These are phyloP conservation scores for Colletotrichum tanaceti DNA, from an alignment of 2,329 filamentous ascomycete species.

Conservation along the genomic window DNA sequence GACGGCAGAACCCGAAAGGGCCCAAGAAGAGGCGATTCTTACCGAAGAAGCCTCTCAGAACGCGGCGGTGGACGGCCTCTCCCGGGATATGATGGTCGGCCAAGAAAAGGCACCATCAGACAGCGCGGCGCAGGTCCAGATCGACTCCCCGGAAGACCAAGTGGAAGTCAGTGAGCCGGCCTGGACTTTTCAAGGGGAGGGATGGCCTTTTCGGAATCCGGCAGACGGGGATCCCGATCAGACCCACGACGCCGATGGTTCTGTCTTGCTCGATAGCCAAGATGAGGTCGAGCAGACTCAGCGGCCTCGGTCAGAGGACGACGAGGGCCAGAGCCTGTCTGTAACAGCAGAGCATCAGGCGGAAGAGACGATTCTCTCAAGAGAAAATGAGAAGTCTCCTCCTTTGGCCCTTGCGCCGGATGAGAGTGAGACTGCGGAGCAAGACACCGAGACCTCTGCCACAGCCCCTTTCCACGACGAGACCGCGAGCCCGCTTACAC, in stretches of 20 bases:
- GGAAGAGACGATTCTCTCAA: neutral
- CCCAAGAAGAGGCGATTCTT: neutral
- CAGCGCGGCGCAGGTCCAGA: slow-evolving; percentile 49
- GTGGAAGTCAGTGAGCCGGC: slow-evolving; percentile 35
- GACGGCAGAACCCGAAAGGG: neutral
- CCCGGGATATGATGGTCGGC: neutral
- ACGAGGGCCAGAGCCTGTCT: neutral
- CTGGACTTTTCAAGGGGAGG: slow-evolving; percentile 29
- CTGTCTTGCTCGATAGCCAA: neutral
- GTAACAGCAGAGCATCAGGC: neutral
- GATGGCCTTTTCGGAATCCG: neutral
- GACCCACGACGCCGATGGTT: neutral
- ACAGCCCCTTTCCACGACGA: neutral
- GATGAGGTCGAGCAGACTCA: neutral
- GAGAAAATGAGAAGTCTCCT: neutral
- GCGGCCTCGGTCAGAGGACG: neutral
- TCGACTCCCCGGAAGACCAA: slow-evolving; percentile 41
- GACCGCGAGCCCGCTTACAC: neutral
- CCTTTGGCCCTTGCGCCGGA: too few relatives aligned
- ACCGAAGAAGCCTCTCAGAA: neutral
- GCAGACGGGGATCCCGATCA: neutral
- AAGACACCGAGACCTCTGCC: neutral
- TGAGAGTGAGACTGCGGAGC: neutral
- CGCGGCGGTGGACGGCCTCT: neutral
- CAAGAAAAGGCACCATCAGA: neutral